Base-by-base conservation (phyloP, 2,329 filamentous ascomycete species). In the Fusarium camptoceras region DNA sequence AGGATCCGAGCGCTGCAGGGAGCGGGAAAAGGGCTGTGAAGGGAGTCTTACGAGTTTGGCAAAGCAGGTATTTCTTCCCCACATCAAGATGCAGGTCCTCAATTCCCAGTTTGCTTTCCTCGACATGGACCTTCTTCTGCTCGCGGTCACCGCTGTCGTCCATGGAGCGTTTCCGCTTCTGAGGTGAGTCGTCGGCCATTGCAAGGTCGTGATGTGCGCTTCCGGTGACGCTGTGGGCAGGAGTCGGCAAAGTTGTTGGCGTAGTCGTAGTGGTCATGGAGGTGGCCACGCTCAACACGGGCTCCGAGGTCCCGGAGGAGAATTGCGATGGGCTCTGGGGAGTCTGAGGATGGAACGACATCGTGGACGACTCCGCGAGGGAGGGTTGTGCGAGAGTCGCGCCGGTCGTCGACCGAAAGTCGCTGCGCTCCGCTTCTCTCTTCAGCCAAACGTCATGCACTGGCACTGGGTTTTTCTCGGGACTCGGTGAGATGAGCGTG, bases 341-440 rank as follows among this genome's bases (percentile, higher is more conserved):
- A 74, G 88, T 91, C 76, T 88, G 88, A 74, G 88, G 88, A 79
- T 90, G 88, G 84, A 87, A 89, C 81, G 87, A 88, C 88, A 90
- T 90, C 79, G 80, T 86, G 82, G 80, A 78, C 75, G 73, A 77
- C 79, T 76, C 78, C 78, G 73, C 74, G 67, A 72, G 66, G 69
- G 75, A 68, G 75, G 68, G 67, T 70, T 70, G 66, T 71, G 71
- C 70, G 73, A 78, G 71, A 75, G 74, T 76, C 73, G 77, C 77
- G 76, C 72, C 73, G 76, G 75, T 70, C 77, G 72, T 71, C 75
- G 76, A 75, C 76, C 69, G 72, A 77, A 69, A 67, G 71, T 77
- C 75, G 76, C 75, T 78, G 76, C 76, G 75, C 75, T 78, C 73
- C 68, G 74, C 71, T 72, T 59, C 69, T 64, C 55, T 70, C 68